Base-by-base conservation (phyloP, 2,329 filamentous ascomycete species). In the Colletotrichum spinosum region DNA sequence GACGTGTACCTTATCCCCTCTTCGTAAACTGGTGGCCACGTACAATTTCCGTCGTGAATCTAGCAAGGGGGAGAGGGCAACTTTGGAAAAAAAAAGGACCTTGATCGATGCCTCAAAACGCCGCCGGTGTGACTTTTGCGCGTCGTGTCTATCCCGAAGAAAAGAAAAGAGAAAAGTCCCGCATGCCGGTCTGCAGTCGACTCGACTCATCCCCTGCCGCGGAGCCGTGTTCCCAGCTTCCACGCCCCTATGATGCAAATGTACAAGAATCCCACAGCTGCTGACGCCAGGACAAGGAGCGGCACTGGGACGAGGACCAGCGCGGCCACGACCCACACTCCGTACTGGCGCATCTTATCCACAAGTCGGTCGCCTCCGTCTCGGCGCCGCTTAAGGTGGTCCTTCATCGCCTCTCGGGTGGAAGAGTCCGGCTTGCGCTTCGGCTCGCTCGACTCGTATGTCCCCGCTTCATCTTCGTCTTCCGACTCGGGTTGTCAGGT, bases 261-360 rank as follows among this genome's bases (percentile, higher is more conserved):
- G 72, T 83, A 84, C 72, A 80, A 73, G 65, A 76, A 71, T 50
- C 76, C 80, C 59, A 72, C 72, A 39, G 70, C 72, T 53, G 77
- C 66, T 52, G 77, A 70, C 64, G 79, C 75, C 59, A 81, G 57
- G 33, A 73, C 71, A 55, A 81, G 74, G 61, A 84, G 72, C 69
- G 75, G 75, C 54, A 74, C 74, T 60, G 84, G 83, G 48, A 86
- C 78, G 68, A 86, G 76, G 66, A 85, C 81, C 55, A 80, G 70
- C 13, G 80, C 79, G 11, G 79, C 83, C 58, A 83, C 70, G 35
- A 81, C 63, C 51, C 76, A 73, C 68, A 80, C 75, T 68, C 83
- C 80, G 65, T 78, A 75, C 60, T 74, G 77, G 57, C 82, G 82
- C 65, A 84, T 70, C 56, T 71, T 74, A 45, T 79, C 79, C 38